A percentile compares a stretch with the other conserved stretches of the same genome.
phyloP scores from a whole-genome alignment of 148 eudicot species.

The Rhododendron vialii region DNA sequence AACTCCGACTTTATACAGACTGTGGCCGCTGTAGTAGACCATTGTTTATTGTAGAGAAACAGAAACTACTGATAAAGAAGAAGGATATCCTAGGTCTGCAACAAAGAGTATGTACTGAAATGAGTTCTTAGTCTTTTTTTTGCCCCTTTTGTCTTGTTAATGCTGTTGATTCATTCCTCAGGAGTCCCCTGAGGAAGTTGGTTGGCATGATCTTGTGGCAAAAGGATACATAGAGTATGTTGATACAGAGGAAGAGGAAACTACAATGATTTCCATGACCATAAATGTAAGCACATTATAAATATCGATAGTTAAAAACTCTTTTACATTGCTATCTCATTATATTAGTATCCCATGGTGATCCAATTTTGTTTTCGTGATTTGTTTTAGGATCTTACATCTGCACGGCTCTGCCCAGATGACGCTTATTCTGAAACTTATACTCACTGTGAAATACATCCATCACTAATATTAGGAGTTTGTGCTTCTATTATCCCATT shows the following conservation, averaged over 20 bases:
- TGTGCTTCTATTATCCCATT: constrained; percentile 98
- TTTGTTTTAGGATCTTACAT: constrained; percentile 62
- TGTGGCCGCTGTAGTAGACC: constrained; percentile 98
- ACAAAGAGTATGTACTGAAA: constrained; percentile 41
- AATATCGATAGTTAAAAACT: background rate
- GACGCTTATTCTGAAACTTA: constrained; percentile 87
- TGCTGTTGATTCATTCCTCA: constrained; percentile 17
- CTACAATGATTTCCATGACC: constrained; percentile 97
- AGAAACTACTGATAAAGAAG: constrained; percentile 76
- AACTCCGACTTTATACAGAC: constrained; percentile 84
- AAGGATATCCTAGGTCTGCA: constrained; percentile 74
- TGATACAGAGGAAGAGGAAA: constrained; percentile 97
- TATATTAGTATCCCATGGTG: background rate
- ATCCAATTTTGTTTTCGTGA: background rate
- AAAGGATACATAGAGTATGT: constrained; percentile 88
- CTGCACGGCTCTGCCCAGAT: constrained; percentile 62
- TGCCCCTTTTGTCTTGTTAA: background rate
- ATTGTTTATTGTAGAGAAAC: constrained; percentile 87
- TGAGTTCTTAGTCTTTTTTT: background rate
- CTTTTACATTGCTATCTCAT: background rate
- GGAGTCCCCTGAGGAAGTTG: constrained; percentile 87
- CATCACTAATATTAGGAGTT: constrained; percentile 86
- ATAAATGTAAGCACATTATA: constrained; percentile 51
- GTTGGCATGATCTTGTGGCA: constrained; percentile 94
- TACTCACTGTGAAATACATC: constrained; percentile 96